These are phyloP conservation scores for Trypanosoma grayi DNA, from an alignment of 208 protist species.

Conservation along the genomic window DNA sequence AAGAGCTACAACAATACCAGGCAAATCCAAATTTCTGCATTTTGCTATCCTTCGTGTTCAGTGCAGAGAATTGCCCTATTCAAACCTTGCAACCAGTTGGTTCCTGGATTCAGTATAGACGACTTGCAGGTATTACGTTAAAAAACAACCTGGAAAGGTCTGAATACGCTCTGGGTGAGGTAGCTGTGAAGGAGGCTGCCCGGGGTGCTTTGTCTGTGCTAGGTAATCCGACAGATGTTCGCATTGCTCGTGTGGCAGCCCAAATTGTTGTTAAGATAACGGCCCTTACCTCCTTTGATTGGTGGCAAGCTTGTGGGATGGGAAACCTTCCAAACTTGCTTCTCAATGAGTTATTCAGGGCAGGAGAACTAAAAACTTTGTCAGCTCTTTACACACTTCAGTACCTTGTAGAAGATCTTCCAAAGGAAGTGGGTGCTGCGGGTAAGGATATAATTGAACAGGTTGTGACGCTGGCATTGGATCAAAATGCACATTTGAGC, in stretches of 20 bases:
- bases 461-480: constrained; percentile 48
- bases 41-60: constrained; percentile 67
- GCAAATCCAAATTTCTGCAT: constrained; percentile 81
- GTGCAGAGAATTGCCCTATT: constrained; percentile 48
- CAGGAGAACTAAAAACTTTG: constrained; percentile 58
- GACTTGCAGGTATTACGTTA: constrained; percentile 77
- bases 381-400: constrained; percentile 79
- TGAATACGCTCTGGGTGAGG: constrained; percentile 65
- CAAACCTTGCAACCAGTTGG: constrained; percentile 38
- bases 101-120: constrained; percentile 66
- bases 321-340: constrained; percentile 66
- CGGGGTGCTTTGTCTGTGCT: constrained; percentile 53
- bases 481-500: constrained; percentile 22
- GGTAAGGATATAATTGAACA: constrained; percentile 69
- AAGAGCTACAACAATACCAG: constrained; percentile 74
- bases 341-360: constrained; percentile 61
- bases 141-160: constrained; percentile 81
- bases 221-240: constrained; percentile 43
- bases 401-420: constrained; percentile 88
- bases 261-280: constrained; percentile 87
- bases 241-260: constrained; percentile 66
- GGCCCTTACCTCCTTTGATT: constrained; percentile 74
- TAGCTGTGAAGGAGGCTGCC: constrained; percentile 68
- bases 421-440: constrained; percentile 63
- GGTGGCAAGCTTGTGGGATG: constrained; percentile 57